A percentile compares a stretch with the other conserved stretches of the same genome.
These are phyloP conservation scores for Salix exigua DNA, from an alignment of 345 rosid species.

Conservation along the genomic window DNA sequence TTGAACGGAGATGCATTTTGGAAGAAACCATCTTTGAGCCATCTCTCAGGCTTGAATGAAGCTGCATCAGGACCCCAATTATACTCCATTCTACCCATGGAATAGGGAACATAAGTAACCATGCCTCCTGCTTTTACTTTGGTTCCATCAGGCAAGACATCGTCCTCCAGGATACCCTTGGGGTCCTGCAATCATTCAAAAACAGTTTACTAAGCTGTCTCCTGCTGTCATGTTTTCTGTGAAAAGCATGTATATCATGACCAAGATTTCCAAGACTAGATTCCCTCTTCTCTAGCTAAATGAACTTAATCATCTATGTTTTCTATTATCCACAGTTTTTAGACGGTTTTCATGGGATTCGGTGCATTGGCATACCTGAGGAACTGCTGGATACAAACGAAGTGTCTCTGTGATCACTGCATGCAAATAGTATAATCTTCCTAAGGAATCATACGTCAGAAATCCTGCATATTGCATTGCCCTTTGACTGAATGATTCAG, in stretches of 20 bases:
- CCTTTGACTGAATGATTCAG: constrained; percentile 49
- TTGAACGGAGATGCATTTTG: constrained; percentile 90
- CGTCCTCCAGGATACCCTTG: constrained; percentile 74
- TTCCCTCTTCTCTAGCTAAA: background rate
- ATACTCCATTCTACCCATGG: constrained; percentile 94
- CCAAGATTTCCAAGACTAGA: background rate
- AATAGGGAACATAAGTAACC: constrained; percentile 97
- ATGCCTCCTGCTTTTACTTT: constrained; percentile 91
- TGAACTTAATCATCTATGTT: background rate
- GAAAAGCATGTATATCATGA: background rate
- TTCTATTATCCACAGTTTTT: background rate
- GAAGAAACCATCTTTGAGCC: constrained; percentile 86
- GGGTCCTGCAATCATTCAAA: constrained; percentile 53
- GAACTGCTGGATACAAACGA: constrained; percentile 89
- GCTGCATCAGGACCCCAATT: constrained; percentile 94
- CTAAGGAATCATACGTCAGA: constrained; percentile 63
- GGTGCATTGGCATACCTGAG: constrained; percentile 49
- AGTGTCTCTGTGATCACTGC: constrained; percentile 87
- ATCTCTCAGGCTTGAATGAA: constrained; percentile 77
- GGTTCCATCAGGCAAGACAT: constrained; percentile 85
- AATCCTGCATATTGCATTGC: constrained; percentile 55
- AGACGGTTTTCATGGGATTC: background rate
- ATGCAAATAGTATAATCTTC: constrained; percentile 70
- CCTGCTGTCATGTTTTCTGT: background rate
- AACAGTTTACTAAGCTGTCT: background rate